These are phyloP conservation scores for Aureobasidium mangrovei DNA, from an alignment of 2,329 filamentous ascomycete genomes.

Conservation along the genomic window DNA sequence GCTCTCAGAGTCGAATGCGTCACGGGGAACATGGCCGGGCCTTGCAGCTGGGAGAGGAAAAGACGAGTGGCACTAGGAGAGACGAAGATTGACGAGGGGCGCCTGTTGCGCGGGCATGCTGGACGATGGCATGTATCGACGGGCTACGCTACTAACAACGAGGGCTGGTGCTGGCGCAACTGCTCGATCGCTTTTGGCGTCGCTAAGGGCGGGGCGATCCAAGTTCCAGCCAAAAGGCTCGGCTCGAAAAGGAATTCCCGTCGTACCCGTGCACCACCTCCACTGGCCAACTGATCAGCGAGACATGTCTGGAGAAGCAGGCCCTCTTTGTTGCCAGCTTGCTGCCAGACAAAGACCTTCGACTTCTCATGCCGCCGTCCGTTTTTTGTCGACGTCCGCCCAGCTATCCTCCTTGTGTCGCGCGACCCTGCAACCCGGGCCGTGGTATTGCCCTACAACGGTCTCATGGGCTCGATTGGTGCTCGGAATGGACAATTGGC, in stretches of 20 bases:
- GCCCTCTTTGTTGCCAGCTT: too few relatives aligned
- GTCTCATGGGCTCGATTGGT: background rate
- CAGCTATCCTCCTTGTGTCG: too few relatives aligned
- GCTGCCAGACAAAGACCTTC: too few relatives aligned
- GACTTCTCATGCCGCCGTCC: background rate
- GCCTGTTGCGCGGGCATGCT: background rate
- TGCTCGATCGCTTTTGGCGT: constrained; percentile 8
- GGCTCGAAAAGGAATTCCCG: constrained; percentile 9
- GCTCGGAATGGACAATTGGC: constrained; percentile 1
- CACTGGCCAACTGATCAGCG: too few relatives aligned
- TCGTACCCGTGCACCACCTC: background rate
- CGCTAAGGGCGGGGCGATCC: constrained; percentile 9
- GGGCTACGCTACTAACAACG: constrained; percentile 11
- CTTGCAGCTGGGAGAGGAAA: background rate
- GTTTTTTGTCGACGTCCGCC: background rate
- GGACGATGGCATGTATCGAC: constrained; percentile 9
- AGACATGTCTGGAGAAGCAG: too few relatives aligned
- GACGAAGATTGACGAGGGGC: background rate
- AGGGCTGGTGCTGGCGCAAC: constrained; percentile 8
- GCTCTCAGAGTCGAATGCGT: constrained; percentile 7
- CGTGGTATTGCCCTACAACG: background rate
- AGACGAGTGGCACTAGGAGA: constrained; percentile 1
- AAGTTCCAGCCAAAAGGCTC: constrained; percentile 7
- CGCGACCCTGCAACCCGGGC: constrained; percentile 2
- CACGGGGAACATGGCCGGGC: constrained; percentile 10